phyloP scores from a whole-genome alignment of 805 yeast genomes.

The Metahyphopichia silvanorum region DNA sequence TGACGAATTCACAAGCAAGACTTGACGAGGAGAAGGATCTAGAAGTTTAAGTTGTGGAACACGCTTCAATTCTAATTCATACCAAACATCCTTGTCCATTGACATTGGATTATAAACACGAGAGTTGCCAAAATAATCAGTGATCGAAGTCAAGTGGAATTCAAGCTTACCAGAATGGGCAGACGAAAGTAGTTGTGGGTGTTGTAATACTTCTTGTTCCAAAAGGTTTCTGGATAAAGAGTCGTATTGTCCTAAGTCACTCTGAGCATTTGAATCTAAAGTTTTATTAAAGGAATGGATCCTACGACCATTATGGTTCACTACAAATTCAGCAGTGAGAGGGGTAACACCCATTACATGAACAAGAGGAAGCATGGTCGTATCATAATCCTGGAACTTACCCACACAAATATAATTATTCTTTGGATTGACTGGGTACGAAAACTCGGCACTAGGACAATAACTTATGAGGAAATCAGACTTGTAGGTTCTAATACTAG shows the following conservation, averaged over 20 bases:
- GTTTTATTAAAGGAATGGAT: slow-evolving; percentile 21
- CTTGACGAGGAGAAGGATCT: slow-evolving; percentile 15
- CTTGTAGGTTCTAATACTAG: slow-evolving; percentile 57
- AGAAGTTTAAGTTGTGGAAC: slow-evolving; percentile 20
- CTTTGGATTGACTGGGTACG: slow-evolving; percentile 23
- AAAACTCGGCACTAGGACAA: slow-evolving; percentile 73
- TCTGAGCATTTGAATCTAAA: slow-evolving; percentile 14
- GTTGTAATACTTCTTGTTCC: slow-evolving; percentile 32
- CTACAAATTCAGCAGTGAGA: slow-evolving; percentile 19
- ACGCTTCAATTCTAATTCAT: slow-evolving; percentile 21
- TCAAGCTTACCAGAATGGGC: slow-evolving; percentile 21
- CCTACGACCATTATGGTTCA: slow-evolving; percentile 22
- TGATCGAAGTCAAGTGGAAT: slow-evolving; percentile 30
- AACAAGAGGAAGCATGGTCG: slow-evolving; percentile 42
- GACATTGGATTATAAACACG: slow-evolving; percentile 36
- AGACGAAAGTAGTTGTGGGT: slow-evolving; percentile 18
- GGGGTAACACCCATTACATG: slow-evolving; percentile 79
- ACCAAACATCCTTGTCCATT: slow-evolving; percentile 32
- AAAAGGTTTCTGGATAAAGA: slow-evolving; percentile 27
- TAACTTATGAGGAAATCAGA: slow-evolving; percentile 63
- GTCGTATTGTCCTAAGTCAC: slow-evolving; percentile 7
- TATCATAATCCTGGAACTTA: slow-evolving; percentile 39
- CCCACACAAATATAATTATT: slow-evolving; percentile 54
- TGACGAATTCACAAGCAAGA: slow-evolving; percentile 20
- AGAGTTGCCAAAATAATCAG: slow-evolving; percentile 31